Conservation (phyloP, 495 filamentous ascomycete genomes). For the Tuber borchii region DNA sequence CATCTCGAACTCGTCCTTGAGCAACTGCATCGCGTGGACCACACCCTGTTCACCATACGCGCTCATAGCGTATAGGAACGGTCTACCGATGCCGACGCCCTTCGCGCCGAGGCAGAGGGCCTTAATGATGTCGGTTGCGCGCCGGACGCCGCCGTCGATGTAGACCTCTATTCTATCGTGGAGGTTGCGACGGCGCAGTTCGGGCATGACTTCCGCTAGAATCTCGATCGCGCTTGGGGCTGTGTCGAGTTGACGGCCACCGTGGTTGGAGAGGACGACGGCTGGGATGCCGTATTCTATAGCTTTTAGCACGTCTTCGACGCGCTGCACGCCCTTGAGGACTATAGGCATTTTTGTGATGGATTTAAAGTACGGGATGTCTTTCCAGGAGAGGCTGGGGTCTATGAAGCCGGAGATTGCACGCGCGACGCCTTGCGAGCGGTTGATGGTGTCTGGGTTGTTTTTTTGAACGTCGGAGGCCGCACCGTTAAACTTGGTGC, state of each 20-base stretch:
- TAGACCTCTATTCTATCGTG: slow-evolving; percentile 83
- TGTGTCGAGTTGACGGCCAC: slow-evolving; percentile 93
- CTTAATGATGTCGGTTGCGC: slow-evolving; percentile 93
- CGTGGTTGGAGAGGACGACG: slow-evolving; percentile 94
- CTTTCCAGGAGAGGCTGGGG: slow-evolving; percentile 80
- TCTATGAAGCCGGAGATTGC: slow-evolving; percentile 96
- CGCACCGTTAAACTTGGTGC: slow-evolving; percentile 78
- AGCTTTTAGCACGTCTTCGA: slow-evolving; percentile 86
- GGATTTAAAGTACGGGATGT: slow-evolving; percentile 86
- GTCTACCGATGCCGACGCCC: slow-evolving; percentile 88
- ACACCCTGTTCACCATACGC: slow-evolving; percentile 84
- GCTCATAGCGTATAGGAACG: slow-evolving; percentile 94
- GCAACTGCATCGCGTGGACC: slow-evolving; percentile 83
- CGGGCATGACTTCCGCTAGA: slow-evolving; percentile 92
- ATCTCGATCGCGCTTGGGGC: slow-evolving; percentile 87
- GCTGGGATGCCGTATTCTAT: slow-evolving; percentile 78
- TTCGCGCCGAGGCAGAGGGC: slow-evolving; percentile 87
- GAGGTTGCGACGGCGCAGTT: slow-evolving; percentile 72
- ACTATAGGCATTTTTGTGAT: slow-evolving; percentile 96
- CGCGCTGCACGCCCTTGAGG: slow-evolving; percentile 91
- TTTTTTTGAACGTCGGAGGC: slow-evolving; percentile 73
- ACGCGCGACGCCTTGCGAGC: slow-evolving; percentile 78
- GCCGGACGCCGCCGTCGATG: slow-evolving; percentile 81
- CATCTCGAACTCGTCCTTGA: slow-evolving; percentile 99
- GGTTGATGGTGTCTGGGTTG: slow-evolving; percentile 59